phyloP scores from a whole-genome alignment of 495 filamentous ascomycete genomes.

The Penicillium robsamsonii region DNA sequence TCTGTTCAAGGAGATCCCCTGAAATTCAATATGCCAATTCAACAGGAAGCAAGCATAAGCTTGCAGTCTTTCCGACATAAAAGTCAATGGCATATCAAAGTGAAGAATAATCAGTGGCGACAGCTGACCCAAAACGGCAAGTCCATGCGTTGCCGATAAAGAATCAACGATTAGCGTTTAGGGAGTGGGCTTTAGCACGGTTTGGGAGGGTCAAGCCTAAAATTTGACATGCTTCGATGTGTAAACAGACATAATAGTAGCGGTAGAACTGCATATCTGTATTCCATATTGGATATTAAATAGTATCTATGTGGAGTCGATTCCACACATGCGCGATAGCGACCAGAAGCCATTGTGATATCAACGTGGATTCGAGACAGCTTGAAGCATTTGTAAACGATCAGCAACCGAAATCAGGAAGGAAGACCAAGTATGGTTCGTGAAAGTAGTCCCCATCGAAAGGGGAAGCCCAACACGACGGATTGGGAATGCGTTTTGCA shows the following conservation, averaged over 20 bases:
- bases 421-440: neutral
- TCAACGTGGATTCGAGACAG: neutral
- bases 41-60: neutral
- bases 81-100: neutral
- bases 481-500: neutral
- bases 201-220: neutral
- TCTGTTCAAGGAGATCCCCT: neutral
- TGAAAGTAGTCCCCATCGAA: neutral
- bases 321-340: neutral
- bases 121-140: constrained; percentile 17
- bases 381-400: neutral
- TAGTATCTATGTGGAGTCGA: neutral
- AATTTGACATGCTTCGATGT: neutral
- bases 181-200: constrained; percentile 3
- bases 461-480: constrained; percentile 14
- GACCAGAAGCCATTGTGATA: neutral
- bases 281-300: neutral
- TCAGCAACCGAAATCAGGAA: neutral
- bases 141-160: constrained; percentile 26
- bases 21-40: neutral
- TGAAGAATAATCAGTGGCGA: constrained; percentile 19
- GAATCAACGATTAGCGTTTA: constrained; percentile 14
- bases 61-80: neutral
- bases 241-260: neutral
- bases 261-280: neutral